phyloP scores from a whole-genome alignment of 2,329 filamentous ascomycete species.

The Pyrenophora seminiperda region DNA sequence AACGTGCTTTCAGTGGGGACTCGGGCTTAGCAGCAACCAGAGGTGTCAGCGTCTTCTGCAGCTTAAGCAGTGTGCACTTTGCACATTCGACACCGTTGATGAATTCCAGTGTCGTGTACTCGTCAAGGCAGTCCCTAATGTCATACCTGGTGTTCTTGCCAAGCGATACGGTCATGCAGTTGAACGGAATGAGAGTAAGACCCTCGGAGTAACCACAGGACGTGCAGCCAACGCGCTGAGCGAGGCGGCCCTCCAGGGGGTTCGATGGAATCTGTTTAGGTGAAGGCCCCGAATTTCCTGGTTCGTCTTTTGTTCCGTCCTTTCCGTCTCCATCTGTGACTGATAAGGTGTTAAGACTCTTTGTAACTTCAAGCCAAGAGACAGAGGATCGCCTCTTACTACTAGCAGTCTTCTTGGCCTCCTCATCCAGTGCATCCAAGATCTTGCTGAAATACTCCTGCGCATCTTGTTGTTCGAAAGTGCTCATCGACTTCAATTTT shows the following conservation, averaged over 20 bases:
- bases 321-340: constrained; percentile 11
- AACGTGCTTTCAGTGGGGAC: constrained; percentile 57
- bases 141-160: constrained; percentile 68
- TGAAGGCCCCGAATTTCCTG: constrained; percentile 9
- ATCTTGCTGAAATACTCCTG: constrained; percentile 96
- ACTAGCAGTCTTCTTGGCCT: constrained; percentile 60
- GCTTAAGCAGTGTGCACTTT: constrained; percentile 79
- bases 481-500: constrained; percentile 88
- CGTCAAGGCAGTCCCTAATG: constrained; percentile 78
- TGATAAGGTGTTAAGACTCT: constrained; percentile 26
- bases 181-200: constrained; percentile 89
- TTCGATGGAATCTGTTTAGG: constrained; percentile 59
- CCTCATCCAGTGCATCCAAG: constrained; percentile 81
- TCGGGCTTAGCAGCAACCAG: constrained; percentile 41
- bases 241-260: constrained; percentile 84
- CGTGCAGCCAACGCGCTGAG: constrained; percentile 87
- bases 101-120: constrained; percentile 81
- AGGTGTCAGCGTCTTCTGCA: constrained; percentile 49
- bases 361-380: constrained; percentile 40
- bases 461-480: constrained; percentile 94
- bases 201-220: constrained; percentile 86
- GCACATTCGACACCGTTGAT: constrained; percentile 91
- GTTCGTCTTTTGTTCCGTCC: constrained; percentile 3
- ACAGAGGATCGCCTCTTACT: constrained; percentile 49
- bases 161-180: constrained; percentile 85